Base-by-base conservation (phyloP, 108 stramenopile species). In the Fragilaria crotonensis region DNA sequence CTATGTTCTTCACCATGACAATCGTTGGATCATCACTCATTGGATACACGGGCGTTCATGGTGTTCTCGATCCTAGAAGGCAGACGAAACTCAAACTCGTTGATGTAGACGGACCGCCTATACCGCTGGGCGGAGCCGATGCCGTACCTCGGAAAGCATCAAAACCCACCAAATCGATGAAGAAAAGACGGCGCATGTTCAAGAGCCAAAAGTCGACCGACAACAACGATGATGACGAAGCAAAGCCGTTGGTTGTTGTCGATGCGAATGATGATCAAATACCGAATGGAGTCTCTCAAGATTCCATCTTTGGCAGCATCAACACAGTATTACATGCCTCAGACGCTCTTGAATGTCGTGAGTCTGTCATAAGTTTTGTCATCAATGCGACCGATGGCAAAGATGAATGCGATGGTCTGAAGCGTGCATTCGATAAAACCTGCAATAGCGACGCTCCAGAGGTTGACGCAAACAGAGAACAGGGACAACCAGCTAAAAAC, bases 341-440 rank as follows among this genome's bases (percentile, higher is more conserved):
- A 5, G 83, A 90, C 54, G 81, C 79, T 18, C 75, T 87, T 14
- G 66, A 81, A 28, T 92, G 90, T 59, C 74, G 78, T 18, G 70
- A 83, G 0, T 70, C 75, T 21, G 86, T 92, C 19, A 57, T 88
- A 25, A 75, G 72, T 22, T 92, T 81, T 70, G 90, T 92, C 45
- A 92, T 92, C 29, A 92, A 88, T 70, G 90, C 90, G 5, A 88
- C 90, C 2, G 86, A 92, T 62, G 65, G 66, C 27, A 82, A 78
- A 66, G 90, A 92, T 69, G 90, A 92, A 70, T 92, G 90, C 66
- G 85, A 86, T 48, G 90, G 90, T 30, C 64, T 92, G 52, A 64
- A 73, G 46, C 85, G 84, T 59, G 90, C 87, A 2, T 92, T 84
- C 56, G 87, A 85, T 59, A 75, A 82, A 68, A 81, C 82, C 19